These are phyloP conservation scores for Penicillium janthinellum DNA, from an alignment of 2,329 filamentous ascomycete species.

Conservation along the genomic window DNA sequence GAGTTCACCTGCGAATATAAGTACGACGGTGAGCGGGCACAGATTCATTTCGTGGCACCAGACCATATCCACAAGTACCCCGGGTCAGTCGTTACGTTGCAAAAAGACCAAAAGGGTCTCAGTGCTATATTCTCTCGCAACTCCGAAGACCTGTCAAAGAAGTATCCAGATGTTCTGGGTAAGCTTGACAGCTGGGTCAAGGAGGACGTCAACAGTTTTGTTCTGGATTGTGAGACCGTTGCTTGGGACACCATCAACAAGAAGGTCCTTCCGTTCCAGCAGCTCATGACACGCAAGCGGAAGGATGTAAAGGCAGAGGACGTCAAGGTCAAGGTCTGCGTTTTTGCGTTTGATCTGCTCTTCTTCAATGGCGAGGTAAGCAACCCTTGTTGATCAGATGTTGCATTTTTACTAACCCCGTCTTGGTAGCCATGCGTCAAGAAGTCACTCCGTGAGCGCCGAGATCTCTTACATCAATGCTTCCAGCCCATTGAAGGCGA, in stretches of 20 bases:
- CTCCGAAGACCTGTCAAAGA: constrained; percentile 94
- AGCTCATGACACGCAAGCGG: constrained; percentile 95
- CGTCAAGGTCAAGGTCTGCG: constrained; percentile 93
- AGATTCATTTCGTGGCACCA: constrained; percentile 94
- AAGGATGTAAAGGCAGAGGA: constrained; percentile 97
- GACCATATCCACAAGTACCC: constrained; percentile 71
- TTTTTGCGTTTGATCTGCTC: constrained; percentile 93
- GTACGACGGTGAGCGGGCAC: constrained; percentile 96
- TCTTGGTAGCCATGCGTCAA: constrained; percentile 70
- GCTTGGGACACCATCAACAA: constrained; percentile 95
- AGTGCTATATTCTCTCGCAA: constrained; percentile 96
- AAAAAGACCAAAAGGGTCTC: constrained; percentile 69
- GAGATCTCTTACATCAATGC: constrained; percentile 70
- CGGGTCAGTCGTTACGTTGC: constrained; percentile 62
- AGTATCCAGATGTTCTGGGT: constrained; percentile 91
- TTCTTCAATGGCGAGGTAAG: constrained; percentile 83
- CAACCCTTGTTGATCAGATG: not conserved
- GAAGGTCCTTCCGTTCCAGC: constrained; percentile 95
- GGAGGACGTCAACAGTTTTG: constrained; percentile 86
- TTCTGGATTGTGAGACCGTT: constrained; percentile 97
- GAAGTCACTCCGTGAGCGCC: constrained; percentile 80
- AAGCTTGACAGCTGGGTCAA: constrained; percentile 91
- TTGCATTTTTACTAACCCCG: not conserved
- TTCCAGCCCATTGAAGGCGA: constrained; percentile 84
- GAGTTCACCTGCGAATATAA: constrained; percentile 99